Percentiles rank a stretch among this genome's conserved stretches.
Evolutionary conservation across 2,329 filamentous ascomycete species (phyloP).

Genomic region (Drechslerella dactyloides): DNA sequence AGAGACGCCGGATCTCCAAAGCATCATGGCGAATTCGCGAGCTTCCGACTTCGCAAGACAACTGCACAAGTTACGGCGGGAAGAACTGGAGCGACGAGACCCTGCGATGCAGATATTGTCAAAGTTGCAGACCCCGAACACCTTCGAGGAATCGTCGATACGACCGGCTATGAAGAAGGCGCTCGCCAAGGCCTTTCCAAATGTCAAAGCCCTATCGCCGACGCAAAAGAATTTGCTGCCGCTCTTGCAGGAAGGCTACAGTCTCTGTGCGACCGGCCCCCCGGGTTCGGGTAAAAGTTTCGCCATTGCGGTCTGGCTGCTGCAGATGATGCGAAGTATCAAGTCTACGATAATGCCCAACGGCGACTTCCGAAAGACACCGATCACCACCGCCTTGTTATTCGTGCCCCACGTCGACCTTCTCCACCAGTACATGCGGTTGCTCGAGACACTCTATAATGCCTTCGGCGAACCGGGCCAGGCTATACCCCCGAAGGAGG

Average conservation of each 20-base stretch:
- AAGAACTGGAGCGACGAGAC: conserved; percentile 40
- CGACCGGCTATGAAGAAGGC: conserved; percentile 52
- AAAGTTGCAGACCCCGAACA: conserved; percentile 25
- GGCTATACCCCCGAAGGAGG: conserved; percentile 23
- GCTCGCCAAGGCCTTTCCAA: conserved; percentile 52
- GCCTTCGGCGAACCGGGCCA: conserved; percentile 28
- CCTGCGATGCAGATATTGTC: conserved; percentile 25
- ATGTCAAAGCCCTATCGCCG: conserved; percentile 42
- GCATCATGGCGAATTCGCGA: conserved; percentile 39
- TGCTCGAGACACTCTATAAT: conserved; percentile 16
- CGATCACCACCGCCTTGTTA: conserved; percentile 52
- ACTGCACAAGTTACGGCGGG: conserved; percentile 41
- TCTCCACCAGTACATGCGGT: conserved; percentile 43
- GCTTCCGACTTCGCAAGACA: conserved; percentile 33
- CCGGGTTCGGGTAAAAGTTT: conserved; percentile 55
- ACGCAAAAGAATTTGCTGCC: conserved; percentile 52
- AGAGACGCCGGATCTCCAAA: conserved; percentile 23
- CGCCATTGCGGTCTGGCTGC: conserved; percentile 51
- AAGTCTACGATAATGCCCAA: conserved; percentile 12
- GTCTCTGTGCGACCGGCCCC: conserved; percentile 50
- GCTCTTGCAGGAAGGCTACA: conserved; percentile 52
- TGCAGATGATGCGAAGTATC: conserved; percentile 48
- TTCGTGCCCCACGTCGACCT: conserved; percentile 53
- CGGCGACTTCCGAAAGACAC: conserved; percentile 28
- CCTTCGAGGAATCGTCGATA: conserved; percentile 42